A percentile compares a stretch with the other conserved stretches of the same genome.
Evolutionary conservation across 1,139 yeast genomes (phyloP).

Genomic region (Kazachstania sp.): DNA sequence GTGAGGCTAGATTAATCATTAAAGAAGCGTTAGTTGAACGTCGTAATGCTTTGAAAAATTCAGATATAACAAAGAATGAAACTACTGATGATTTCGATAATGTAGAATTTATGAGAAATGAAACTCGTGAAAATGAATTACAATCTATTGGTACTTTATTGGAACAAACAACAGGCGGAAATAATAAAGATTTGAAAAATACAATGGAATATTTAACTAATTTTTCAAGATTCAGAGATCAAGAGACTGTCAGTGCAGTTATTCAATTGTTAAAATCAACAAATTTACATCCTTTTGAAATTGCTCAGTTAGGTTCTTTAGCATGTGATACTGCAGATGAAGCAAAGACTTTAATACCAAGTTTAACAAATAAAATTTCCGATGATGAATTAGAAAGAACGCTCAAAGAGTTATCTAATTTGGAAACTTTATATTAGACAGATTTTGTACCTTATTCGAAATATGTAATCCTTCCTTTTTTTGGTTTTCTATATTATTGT

Average conservation of each 20-base stretch:
- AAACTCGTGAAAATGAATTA: slow-evolving; percentile 31
- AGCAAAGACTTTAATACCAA: slow-evolving; percentile 89
- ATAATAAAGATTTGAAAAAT: slow-evolving; percentile 73
- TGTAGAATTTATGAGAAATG: slow-evolving; percentile 28
- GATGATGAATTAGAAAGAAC: slow-evolving; percentile 83
- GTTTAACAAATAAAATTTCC: slow-evolving; percentile 68
- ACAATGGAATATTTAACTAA: slow-evolving; percentile 80
- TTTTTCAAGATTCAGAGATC: slow-evolving; percentile 84
- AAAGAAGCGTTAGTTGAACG: slow-evolving; percentile 86
- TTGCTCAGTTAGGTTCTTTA: slow-evolving; percentile 87
- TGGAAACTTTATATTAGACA: slow-evolving; percentile 40
- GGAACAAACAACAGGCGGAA: slow-evolving; percentile 44
- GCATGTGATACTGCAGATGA: slow-evolving; percentile 97
- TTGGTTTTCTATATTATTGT: neutral
- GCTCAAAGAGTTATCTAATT: slow-evolving; percentile 74
- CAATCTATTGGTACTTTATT: slow-evolving; percentile 29
- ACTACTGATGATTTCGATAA: slow-evolving; percentile 27
- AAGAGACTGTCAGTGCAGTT: slow-evolving; percentile 88
- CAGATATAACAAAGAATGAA: neutral
- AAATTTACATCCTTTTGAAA: slow-evolving; percentile 87
- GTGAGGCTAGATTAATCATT: slow-evolving; percentile 82
- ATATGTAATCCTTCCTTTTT: too few relatives aligned
- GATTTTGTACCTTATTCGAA: neutral
- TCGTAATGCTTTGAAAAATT: slow-evolving; percentile 41
- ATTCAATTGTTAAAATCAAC: slow-evolving; percentile 75